Evolutionary conservation across 345 rosid genomes (phyloP), one percentile per base, ranked within the genome.

Genomic region (Gossypium bickii): DNA sequence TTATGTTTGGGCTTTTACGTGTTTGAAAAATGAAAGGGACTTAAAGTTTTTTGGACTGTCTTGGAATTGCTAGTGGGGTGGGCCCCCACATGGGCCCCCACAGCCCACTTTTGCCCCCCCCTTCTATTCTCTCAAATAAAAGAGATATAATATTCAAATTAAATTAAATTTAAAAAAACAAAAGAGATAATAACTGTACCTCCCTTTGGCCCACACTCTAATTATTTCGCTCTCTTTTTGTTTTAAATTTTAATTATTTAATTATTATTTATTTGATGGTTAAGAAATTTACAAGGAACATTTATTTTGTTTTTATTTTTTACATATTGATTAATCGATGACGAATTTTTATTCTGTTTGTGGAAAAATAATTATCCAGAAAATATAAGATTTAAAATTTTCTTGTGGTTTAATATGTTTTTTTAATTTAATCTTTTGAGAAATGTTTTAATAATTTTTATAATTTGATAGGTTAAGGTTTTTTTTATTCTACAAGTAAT

Each of bases 31-130:
- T 38, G 77, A 78, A 43, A 74, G 80, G 43, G 81, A 83, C 82
- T 38, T 76, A 61, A 64, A 83, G 77, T 80, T 75, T 78, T 71
- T 74, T 74, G 84, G 84, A 78, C 64, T 66, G 16, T 72, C 20
- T 13, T 17, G n/a, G 41, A 34, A 34, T 34, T 5, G 41, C 41
- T 4, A 34, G 41, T 34, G 41, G 7, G 4, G 67, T 77, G 83
- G 81, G 49, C 72, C 81, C 81, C 69, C 27, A 0, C 0, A 5
- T 38, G 44, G 71, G 79, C 58, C 81, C 75, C 48, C 0, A 15
- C 29, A 2, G 55, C 22, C 29, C 45, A 43, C 17, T 48, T 38
- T 25, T 20, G 12, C 51, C 47, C 2, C 49, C 49, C 27, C 18
- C 2, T 2, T 0, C 20, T 65, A 8, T 9, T 1, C 11, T 65